A percentile compares a stretch with the other conserved stretches of the same genome.
phyloP scores from a whole-genome alignment of 2,329 filamentous ascomycete genomes.

The Beauveria asiatica region DNA sequence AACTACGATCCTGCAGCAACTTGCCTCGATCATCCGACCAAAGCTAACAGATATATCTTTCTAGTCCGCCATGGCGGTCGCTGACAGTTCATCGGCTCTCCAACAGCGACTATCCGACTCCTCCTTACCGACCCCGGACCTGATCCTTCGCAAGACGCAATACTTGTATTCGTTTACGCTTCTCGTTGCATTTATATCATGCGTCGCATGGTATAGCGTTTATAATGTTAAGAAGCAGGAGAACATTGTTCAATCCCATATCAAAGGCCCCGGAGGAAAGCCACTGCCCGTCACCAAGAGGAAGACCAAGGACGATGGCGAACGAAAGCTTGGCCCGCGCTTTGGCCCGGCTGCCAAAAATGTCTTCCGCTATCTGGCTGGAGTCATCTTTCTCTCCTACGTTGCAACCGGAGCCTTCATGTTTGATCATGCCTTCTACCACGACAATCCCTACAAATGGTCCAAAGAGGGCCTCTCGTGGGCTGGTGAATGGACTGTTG shows the following conservation, averaged over 20 bases:
- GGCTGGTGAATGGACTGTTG: slow-evolving; percentile 70
- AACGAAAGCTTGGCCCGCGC: slow-evolving; percentile 37
- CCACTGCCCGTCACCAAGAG: slow-evolving; percentile 65
- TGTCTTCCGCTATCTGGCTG: slow-evolving; percentile 67
- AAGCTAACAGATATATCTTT: background rate
- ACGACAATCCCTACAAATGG: slow-evolving; percentile 31
- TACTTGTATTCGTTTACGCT: slow-evolving; percentile 45
- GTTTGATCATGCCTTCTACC: slow-evolving; percentile 60
- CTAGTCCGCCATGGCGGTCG: slow-evolving; percentile 28
- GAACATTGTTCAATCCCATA: slow-evolving; percentile 35
- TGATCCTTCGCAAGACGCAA: slow-evolving; percentile 37
- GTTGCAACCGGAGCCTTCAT: slow-evolving; percentile 65
- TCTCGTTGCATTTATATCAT: slow-evolving; percentile 41
- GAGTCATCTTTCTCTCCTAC: slow-evolving; percentile 65
- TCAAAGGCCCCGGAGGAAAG: slow-evolving; percentile 79
- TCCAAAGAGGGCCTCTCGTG: slow-evolving; percentile 46
- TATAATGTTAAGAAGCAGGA: slow-evolving; percentile 42
- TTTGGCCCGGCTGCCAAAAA: slow-evolving; percentile 61
- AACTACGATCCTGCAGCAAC: background rate
- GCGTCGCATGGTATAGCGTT: slow-evolving; percentile 45
- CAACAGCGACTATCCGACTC: slow-evolving; percentile 4
- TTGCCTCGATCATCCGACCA: background rate
- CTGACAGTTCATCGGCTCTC: slow-evolving; percentile 24
- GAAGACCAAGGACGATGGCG: slow-evolving; percentile 39
- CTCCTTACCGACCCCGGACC: slow-evolving; percentile 26